Base-by-base conservation (phyloP, 805 yeast species). In the Kluyveromyces aestuarii region DNA sequence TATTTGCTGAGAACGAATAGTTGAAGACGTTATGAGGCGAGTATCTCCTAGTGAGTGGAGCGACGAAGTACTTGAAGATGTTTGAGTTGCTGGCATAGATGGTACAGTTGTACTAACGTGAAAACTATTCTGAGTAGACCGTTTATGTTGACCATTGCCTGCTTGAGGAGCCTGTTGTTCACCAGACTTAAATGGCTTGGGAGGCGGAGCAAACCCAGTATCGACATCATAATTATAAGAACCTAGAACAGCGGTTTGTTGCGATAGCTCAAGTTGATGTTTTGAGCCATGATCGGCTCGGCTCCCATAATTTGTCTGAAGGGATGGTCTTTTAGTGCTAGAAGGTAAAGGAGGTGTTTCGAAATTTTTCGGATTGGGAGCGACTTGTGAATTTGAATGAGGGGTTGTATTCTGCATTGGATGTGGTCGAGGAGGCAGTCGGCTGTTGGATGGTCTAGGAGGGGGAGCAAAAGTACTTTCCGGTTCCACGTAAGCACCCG, bases 141-240 rank as follows among this genome's bases (percentile, higher is more conserved):
- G 14, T 10, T 2, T 30, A 30, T 5, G 14, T 30, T 30, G 35
- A 30, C 14, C 14, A 9, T 30, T 41, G 43, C 30, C 40, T 45
- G 7, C 39, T 25, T 8, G 27, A 30, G 11, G 50, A 47, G 25
- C 48, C 47, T 27, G 19, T 37, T 46, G 44, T 19, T 46, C 41
- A 4, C 40, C 44, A 53, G 53, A 37, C 52, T 57, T 18, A 21
- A 53, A 45, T 19, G 66, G 63, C 6, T 53, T 57, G 25, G 68
- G 68, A 3, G 79, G 79, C 17, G 77, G 75, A 4, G 72, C 70
- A 47, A 64, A 66, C 38, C 61, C 63, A 7, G 61, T 53, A 11
- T 62, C 56, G 6, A 72, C 69, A 11, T 66, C 52, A 47, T 71
- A 60, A 33, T 63, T 56, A 48, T 67, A 67, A 6, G 51, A 18